A percentile compares a stretch with the other conserved stretches of the same genome.
phyloP scores from a whole-genome alignment of 2,329 filamentous ascomycete genomes.

The Nigrograna mackinnonii region DNA sequence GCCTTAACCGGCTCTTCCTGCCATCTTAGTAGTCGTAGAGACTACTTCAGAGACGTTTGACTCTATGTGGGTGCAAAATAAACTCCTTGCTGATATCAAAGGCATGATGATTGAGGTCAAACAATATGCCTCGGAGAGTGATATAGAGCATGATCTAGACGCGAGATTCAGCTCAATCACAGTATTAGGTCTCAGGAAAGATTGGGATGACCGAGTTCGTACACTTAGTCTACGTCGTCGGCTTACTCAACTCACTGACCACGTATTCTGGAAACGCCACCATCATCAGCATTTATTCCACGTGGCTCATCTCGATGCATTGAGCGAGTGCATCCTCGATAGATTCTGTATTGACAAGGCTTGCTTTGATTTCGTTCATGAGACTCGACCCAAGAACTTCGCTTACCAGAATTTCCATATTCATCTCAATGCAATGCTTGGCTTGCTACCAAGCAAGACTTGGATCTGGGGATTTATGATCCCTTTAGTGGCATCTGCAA shows the following conservation, averaged over 20 bases:
- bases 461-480: constrained; percentile 22
- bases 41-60: constrained; percentile 20
- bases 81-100: constrained; percentile 11
- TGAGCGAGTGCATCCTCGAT: constrained; percentile 12
- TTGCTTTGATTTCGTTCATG: constrained; percentile 16
- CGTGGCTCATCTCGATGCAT: constrained; percentile 12
- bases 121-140: too few relatives aligned
- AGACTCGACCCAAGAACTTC: constrained; percentile 18
- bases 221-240: not conserved
- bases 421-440: constrained; percentile 22
- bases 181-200: not conserved
- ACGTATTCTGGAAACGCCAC: not conserved
- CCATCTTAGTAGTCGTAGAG: constrained; percentile 25
- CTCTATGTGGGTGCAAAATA: constrained; percentile 5
- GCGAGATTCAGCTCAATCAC: not conserved
- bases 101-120: constrained; percentile 2
- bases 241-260: not conserved
- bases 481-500: constrained; percentile 25
- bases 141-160: too few relatives aligned
- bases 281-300: constrained; percentile 9
- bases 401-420: constrained; percentile 12
- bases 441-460: constrained; percentile 19
- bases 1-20: constrained; percentile 14
- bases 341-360: constrained; percentile 7
- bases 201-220: not conserved